Base-by-base conservation (phyloP, 2,329 filamentous ascomycete genomes). In the Thielaviopsis euricoi region DNA sequence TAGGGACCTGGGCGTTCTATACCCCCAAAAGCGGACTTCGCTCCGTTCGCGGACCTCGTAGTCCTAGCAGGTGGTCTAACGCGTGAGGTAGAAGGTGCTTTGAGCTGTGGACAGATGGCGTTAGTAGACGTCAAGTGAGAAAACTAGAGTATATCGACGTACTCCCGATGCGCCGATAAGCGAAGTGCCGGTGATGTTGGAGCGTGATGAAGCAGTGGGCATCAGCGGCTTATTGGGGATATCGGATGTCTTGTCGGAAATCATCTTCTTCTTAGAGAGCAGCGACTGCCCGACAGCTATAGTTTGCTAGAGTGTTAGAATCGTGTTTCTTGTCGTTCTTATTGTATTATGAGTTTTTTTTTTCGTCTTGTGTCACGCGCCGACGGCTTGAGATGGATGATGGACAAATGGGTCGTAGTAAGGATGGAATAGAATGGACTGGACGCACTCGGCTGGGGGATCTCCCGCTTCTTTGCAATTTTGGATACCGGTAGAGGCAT, bases 221-320 rank as follows among this genome's bases (percentile, higher is more conserved):
- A 71, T 66, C 33, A 69, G 65, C 54, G 73, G 66, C 51, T 70
- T 67, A 60, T 68, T 73, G 33, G 71, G 71, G 67, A 61, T 73
- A 76, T 85, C 80, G 61, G 68, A 75, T 33, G 75, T 79, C 62
- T 73, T 73, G 58, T 83, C 78, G 21, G 68, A 69, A 25, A 83
- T 69, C 15, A 78, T 79, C 64, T 81, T 81, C 58, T 82, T 74
- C 68, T 86, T 85, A 2, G 79, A 65, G 54, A 81, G 76, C 21
- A 81, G 74, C 64, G 80, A 74, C 22, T 70, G 63, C 82, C 62
- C 53, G 54, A 58, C 59, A 59, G 25, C 55, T 17, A 29, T 52
- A 25, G 50, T 52, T 52, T 52, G 23, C 26, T 52, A 26, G 55
- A 43, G 26, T 23, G 49, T 56, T 23, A 55, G 53, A 55, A 49